phyloP scores from a whole-genome alignment of 805 yeast genomes.

The Ogataea trehalophila region DNA sequence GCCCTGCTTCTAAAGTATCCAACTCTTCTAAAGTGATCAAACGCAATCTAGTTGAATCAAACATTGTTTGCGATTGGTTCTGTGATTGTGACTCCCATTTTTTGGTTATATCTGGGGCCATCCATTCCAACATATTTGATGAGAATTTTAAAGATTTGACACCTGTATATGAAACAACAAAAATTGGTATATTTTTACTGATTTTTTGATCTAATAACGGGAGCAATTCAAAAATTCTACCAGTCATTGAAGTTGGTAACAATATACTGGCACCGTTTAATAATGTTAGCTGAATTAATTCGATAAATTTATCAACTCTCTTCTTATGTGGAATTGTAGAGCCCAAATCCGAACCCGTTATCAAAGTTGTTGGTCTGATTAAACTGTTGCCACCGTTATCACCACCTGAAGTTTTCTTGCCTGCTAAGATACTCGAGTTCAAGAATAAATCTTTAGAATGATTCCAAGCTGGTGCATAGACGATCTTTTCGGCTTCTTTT shows the following conservation, averaged over 20 bases:
- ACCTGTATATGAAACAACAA: constrained; percentile 74
- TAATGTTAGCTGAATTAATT: constrained; percentile 58
- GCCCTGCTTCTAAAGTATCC: constrained; percentile 45
- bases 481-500: constrained; percentile 70
- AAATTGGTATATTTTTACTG: constrained; percentile 50
- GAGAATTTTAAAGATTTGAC: constrained; percentile 77
- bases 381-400: background rate
- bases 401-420: too few relatives aligned
- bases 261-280: constrained; percentile 76
- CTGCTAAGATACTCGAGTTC: constrained; percentile 42
- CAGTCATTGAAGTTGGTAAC: constrained; percentile 76
- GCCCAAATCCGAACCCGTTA: constrained; percentile 69
- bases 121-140: constrained; percentile 91
- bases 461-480: constrained; percentile 92
- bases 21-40: constrained; percentile 55
- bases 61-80: constrained; percentile 67
- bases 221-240: constrained; percentile 75
- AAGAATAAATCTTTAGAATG: constrained; percentile 85
- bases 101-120: constrained; percentile 80
- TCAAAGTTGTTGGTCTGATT: constrained; percentile 71
- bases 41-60: constrained; percentile 57
- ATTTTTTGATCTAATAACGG: constrained; percentile 29
- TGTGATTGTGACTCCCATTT: constrained; percentile 73
- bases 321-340: constrained; percentile 56
- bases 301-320: constrained; percentile 59